These are phyloP conservation scores for Dactylonectria macrodidyma DNA, from an alignment of 2,329 filamentous ascomycete species.

Conservation along the genomic window DNA sequence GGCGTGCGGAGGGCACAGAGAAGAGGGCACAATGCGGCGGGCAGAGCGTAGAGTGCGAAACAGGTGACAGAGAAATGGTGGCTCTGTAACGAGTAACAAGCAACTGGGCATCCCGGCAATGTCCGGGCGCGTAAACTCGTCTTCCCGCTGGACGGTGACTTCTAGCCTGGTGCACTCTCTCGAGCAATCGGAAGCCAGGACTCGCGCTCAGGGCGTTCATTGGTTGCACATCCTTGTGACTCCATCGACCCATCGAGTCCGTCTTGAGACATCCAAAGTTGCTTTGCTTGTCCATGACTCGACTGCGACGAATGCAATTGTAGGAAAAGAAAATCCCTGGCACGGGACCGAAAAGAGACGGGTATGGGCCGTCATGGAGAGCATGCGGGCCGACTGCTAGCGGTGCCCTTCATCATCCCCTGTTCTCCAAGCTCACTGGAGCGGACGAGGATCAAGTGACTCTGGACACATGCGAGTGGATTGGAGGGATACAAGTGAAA, in stretches of 20 bases:
- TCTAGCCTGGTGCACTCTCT: constrained; percentile 57
- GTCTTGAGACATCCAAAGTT: constrained; percentile 35
- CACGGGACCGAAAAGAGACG: constrained; percentile 23
- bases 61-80: constrained; percentile 28
- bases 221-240: constrained; percentile 51
- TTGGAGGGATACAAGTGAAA: constrained; percentile 46
- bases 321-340: not conserved
- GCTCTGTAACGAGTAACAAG: constrained; percentile 15
- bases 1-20: not conserved
- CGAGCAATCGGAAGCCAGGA: constrained; percentile 64
- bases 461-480: constrained; percentile 60
- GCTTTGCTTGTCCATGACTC: constrained; percentile 21
- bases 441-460: constrained; percentile 62
- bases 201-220: constrained; percentile 55
- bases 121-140: constrained; percentile 67
- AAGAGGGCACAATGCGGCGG: not conserved
- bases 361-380: constrained; percentile 38
- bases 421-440: constrained; percentile 55
- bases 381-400: constrained; percentile 39
- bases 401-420: constrained; percentile 36
- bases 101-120: constrained; percentile 57
- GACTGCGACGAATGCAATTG: not conserved
- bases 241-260: constrained; percentile 41
- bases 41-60: constrained; percentile 11
- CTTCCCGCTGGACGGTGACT: constrained; percentile 62